These are phyloP conservation scores for Tricladium varicosporioides DNA, from an alignment of 2,329 filamentous ascomycete genomes.

Conservation along the genomic window DNA sequence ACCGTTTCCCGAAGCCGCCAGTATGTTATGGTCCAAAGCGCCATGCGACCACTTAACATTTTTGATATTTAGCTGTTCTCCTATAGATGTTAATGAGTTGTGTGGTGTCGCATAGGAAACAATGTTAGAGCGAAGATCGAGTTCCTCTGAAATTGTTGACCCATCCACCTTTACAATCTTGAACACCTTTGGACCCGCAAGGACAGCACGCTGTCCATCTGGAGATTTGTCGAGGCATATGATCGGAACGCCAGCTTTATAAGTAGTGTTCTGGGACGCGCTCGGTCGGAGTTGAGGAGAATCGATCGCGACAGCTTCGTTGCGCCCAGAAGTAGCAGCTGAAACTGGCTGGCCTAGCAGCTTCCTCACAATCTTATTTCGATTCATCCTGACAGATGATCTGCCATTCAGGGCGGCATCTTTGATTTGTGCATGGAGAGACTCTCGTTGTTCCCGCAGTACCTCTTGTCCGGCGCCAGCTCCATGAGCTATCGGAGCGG, in stretches of 20 bases:
- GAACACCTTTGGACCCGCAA: constrained; percentile 60
- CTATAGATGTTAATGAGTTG: constrained; percentile 37
- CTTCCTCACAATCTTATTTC: constrained; percentile 33
- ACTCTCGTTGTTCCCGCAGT: not conserved
- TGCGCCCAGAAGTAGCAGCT: constrained; percentile 18
- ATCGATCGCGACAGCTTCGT: constrained; percentile 22
- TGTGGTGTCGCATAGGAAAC: constrained; percentile 45
- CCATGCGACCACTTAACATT: constrained; percentile 57
- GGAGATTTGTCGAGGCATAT: constrained; percentile 57
- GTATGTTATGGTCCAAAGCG: constrained; percentile 49
- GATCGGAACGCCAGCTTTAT: constrained; percentile 52
- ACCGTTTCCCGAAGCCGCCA: constrained; percentile 62
- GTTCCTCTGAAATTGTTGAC: constrained; percentile 49
- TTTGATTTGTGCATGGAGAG: constrained; percentile 5
- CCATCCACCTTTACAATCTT: constrained; percentile 55
- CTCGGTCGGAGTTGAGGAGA: constrained; percentile 30
- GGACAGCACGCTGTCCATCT: constrained; percentile 53
- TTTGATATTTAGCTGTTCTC: constrained; percentile 62
- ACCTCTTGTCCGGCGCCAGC: not conserved
- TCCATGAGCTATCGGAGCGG: too few species aligned
- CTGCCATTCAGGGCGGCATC: constrained; percentile 27
- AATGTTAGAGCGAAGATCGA: constrained; percentile 58
- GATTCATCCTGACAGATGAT: constrained; percentile 29
- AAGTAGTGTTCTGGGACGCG: constrained; percentile 54
- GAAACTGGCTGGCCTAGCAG: constrained; percentile 28